Evolutionary conservation across 352 stramenopile species (phyloP), one percentile per base, ranked within the genome.

Genomic region (Globisporangium spiculum): DNA sequence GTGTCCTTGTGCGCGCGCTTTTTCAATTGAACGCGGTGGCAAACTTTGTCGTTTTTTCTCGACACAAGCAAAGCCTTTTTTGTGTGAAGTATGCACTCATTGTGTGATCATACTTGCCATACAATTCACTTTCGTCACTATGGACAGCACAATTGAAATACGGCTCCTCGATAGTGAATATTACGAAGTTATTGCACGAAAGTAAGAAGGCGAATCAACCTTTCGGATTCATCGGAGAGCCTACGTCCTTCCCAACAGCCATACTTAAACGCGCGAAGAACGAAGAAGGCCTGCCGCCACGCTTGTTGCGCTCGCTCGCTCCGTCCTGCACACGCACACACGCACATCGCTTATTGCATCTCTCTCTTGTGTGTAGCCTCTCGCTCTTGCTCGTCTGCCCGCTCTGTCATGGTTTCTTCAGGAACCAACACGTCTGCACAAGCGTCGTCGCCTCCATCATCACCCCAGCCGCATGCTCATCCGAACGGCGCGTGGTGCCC

Each of bases 401-500:
- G 18, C 18, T 22, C 41, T 4, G 12, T 12, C 20, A 61, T 61
- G 55, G 18, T 9, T 38, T 14, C 30, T 61, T 4, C 55, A 46
- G 27, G 8, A 5, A 3, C 55, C 8, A 22, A 22, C 4, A 18
- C 27, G 4, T 46, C 55, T 46, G 66, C 18, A 72, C 24, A 27
- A n/a, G 12, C 57, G 14, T 14, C 34, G 3, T 36, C 65, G 10
- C 24, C 64, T 61, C 65, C 71, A 69, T 27, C 72, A 41, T 8
- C 62, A 50, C 4, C 74, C 58, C 30, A 63, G 65, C 10, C 68
- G 54, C 26, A 65, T 66, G 24, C 18, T 63, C 73, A 74, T 6
- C 27, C 73, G 6, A 73, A 69, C 22, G 80, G 77, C 38, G 67
- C 68, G 20, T 92, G 84, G 84, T 93, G 85, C 34, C 93, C 93